Percentiles rank a stretch among this genome's conserved stretches.
Evolutionary conservation across 2,329 filamentous ascomycete genomes (phyloP).

Genomic region (Mariannaea sp.): DNA sequence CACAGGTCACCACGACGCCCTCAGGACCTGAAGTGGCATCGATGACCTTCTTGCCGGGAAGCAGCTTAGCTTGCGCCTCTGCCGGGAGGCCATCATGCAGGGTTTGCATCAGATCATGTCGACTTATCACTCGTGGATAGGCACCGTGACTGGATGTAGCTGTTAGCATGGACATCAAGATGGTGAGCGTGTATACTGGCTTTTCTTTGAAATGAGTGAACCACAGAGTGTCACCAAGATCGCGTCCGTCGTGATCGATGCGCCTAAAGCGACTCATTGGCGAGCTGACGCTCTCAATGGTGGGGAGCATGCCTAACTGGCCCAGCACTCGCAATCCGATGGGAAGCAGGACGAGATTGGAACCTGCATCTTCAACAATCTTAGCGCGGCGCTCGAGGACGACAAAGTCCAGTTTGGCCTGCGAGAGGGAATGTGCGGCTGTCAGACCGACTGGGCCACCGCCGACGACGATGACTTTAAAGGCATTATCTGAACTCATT

Average conservation of each 20-base stretch:
- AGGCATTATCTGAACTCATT: no score
- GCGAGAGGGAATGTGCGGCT: conserved; percentile 35
- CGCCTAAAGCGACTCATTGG: no score
- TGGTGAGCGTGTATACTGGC: no score
- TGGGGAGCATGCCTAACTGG: conserved; percentile 19
- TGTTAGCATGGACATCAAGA: no score
- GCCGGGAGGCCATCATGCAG: conserved; percentile 9
- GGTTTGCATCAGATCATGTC: no score
- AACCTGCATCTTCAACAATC: conserved; percentile 34
- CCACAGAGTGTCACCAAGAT: no score
- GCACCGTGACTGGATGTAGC: no score
- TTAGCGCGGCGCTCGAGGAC: conserved; percentile 43
- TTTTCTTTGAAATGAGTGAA: no score
- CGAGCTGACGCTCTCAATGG: no score
- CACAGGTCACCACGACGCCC: conserved; percentile 25
- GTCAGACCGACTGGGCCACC: conserved; percentile 38
- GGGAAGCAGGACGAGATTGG: conserved; percentile 14
- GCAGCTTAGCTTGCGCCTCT: conserved; percentile 11
- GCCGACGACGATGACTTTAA: conserved; percentile 37
- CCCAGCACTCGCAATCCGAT: conserved; percentile 14
- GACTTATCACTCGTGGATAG: no score
- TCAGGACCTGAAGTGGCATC: conserved; percentile 10
- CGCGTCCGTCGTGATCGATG: no score
- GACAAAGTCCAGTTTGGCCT: conserved; percentile 45
- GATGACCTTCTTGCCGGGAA: conserved; percentile 24